A percentile compares a stretch with the other conserved stretches of the same genome.
Conservation (phyloP, 1,284 basidiomycete genomes). For the Dichomitus squalens region DNA sequence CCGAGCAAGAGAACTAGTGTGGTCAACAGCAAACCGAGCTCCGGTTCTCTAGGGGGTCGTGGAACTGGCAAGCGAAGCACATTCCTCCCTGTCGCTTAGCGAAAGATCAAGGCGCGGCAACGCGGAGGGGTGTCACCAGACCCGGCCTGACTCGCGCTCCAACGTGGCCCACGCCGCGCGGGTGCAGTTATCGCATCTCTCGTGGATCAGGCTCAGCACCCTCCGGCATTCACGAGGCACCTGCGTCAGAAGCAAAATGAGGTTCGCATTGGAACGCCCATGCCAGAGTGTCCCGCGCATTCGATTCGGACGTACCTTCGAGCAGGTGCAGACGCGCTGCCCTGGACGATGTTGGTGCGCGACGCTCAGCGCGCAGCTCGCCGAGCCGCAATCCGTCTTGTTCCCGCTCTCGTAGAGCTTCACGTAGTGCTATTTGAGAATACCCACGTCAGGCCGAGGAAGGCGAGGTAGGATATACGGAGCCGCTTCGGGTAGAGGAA, state of each 20-base stretch:
- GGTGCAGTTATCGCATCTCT: constrained; percentile 32
- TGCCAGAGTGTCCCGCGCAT: background rate
- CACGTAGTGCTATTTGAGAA: constrained; percentile 36
- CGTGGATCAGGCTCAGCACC: constrained; percentile 34
- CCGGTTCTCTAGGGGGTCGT: too few species aligned
- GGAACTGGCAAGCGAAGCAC: too few species aligned
- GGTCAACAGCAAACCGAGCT: too few species aligned
- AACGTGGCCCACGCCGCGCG: constrained; percentile 32
- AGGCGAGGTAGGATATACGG: background rate
- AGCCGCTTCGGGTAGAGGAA: background rate
- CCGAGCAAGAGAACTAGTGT: too few species aligned
- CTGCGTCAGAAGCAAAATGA: constrained; percentile 14
- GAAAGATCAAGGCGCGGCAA: background rate
- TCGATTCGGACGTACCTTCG: constrained; percentile 24
- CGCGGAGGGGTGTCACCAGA: constrained; percentile 16
- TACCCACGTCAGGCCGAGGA: too few species aligned
- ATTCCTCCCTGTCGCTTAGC: too few species aligned
- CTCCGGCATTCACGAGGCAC: constrained; percentile 30
- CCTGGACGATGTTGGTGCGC: constrained; percentile 31
- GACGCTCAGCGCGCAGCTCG: constrained; percentile 30
- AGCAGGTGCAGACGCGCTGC: constrained; percentile 30
- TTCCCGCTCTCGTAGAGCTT: constrained; percentile 36
- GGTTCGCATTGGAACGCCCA: background rate
- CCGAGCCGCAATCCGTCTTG: constrained; percentile 34
- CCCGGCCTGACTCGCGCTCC: constrained; percentile 30